A percentile compares a stretch with the other conserved stretches of the same genome.
Evolutionary conservation across 2,329 filamentous ascomycete species (phyloP).

Genomic region (Ascochyta fabae): DNA sequence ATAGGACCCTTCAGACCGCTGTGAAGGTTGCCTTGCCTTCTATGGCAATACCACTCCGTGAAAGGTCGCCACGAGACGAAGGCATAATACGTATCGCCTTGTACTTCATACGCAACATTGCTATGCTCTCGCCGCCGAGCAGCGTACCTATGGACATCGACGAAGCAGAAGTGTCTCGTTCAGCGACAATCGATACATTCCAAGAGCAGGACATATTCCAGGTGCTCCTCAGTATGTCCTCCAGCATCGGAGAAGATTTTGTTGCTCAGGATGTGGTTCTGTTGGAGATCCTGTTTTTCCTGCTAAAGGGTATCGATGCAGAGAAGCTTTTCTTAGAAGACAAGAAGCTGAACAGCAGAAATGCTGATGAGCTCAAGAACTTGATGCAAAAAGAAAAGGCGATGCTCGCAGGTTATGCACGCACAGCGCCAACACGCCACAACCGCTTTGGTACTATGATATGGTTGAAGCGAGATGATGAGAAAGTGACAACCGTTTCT

Average conservation of each 20-base stretch:
- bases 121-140: slow-evolving; percentile 78
- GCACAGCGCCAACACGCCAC: slow-evolving; percentile 82
- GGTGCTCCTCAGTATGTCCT: slow-evolving; percentile 83
- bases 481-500: slow-evolving; percentile 83
- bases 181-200: slow-evolving; percentile 86
- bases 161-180: slow-evolving; percentile 86
- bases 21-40: slow-evolving; percentile 83
- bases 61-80: slow-evolving; percentile 80
- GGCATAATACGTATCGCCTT: slow-evolving; percentile 90
- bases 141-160: slow-evolving; percentile 82
- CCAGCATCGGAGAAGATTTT: slow-evolving; percentile 94
- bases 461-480: slow-evolving; percentile 88
- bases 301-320: slow-evolving; percentile 87
- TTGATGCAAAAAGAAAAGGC: slow-evolving; percentile 82
- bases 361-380: slow-evolving; percentile 73
- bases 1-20: slow-evolving; percentile 78
- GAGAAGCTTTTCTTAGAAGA: slow-evolving; percentile 86
- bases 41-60: slow-evolving; percentile 78
- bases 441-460: slow-evolving; percentile 97
- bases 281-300: slow-evolving; percentile 89
- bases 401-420: slow-evolving; percentile 79
- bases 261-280: slow-evolving; percentile 85
- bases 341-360: slow-evolving; percentile 70
- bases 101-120: slow-evolving; percentile 87
- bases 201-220: slow-evolving; percentile 90